Conservation (phyloP, 225 moss, liverwort and hornwort genomes). For the Ulota crispa region DNA sequence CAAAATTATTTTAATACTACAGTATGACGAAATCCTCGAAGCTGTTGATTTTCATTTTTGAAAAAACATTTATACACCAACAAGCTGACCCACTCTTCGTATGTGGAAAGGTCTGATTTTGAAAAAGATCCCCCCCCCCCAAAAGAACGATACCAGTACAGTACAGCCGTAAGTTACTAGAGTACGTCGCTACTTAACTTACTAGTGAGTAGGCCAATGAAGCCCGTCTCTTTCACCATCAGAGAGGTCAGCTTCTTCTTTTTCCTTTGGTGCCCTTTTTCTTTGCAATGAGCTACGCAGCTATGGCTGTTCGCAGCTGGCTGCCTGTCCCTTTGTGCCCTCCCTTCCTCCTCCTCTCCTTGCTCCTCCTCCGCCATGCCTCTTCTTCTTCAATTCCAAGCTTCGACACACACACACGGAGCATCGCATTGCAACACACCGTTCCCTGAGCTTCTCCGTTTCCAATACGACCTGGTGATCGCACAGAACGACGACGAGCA, state of each 20-base stretch:
- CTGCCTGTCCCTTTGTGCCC: background rate
- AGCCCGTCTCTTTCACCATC: conserved; percentile 6
- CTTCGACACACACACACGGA: background rate
- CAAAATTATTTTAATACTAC: no score
- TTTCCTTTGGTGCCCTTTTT: conserved; percentile 18
- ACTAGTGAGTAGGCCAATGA: conserved; percentile 7
- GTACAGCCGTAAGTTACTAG: conserved; percentile 16
- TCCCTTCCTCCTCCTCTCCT: background rate
- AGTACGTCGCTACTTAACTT: no score
- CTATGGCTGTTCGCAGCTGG: conserved; percentile 32
- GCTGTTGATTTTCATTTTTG: no score
- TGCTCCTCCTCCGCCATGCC: background rate
- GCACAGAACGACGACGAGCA: conserved; percentile 1
- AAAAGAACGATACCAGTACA: background rate
- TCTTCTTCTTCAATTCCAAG: background rate
- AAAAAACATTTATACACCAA: no score
- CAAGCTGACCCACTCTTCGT: no score
- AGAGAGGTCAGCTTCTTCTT: background rate
- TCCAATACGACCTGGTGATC: conserved; percentile 14
- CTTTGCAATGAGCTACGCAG: conserved; percentile 19
- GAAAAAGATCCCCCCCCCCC: background rate
- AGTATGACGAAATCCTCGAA: no score
- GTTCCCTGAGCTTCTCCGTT: background rate
- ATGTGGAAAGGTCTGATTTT: background rate
- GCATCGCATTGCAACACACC: conserved; percentile 5